Evolutionary conservation across 176 grass and related monocot species (phyloP).

Genomic region (bread wheat (Triticum aestivum)): IWGSC_CS_RefSeq_v2.1 NC_057808.1:113643469-113643968

Average conservation of each 20-base stretch:
- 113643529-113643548: conserved; percentile 50
- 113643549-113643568: conserved; percentile 71
- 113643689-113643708: neutral
- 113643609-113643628: neutral
- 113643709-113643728: conserved; percentile 82
- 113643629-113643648: neutral
- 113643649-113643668: neutral
- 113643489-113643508: neutral
- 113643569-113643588: conserved; percentile 11
- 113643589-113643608: neutral
- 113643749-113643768: conserved; percentile 76
- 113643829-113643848: neutral
- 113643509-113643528: neutral
- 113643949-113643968: conserved; percentile 50
- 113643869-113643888: neutral
- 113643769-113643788: conserved; percentile 75
- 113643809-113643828: neutral
- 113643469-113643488: too few species aligned
- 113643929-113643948: conserved; percentile 93
- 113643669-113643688: neutral
- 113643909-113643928: conserved; percentile 70
- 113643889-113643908: conserved; percentile 86
- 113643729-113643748: conserved; percentile 77
- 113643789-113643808: neutral
- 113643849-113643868: neutral